Evolutionary conservation across 2,329 filamentous ascomycete species (phyloP), one percentile per base, ranked within the genome.

Genomic region (Aquanectria penicillioides): DNA sequence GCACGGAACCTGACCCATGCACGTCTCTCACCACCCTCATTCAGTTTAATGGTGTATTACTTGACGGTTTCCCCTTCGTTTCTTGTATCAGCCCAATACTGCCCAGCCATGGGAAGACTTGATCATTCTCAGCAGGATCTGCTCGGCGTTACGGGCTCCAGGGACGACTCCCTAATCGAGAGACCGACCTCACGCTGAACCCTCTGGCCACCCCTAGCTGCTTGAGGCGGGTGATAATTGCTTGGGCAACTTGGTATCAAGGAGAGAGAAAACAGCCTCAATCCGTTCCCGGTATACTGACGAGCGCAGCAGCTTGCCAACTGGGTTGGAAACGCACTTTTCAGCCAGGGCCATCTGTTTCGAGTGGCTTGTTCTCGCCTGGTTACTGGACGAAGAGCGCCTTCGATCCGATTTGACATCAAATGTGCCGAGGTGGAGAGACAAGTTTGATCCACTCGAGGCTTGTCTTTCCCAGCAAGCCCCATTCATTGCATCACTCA

Each of bases 371-470:
- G 12, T 31, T 29, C 20, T 29, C 40, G 18, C 20, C 13, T 17
- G 22, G 38, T n/a, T 15, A 34, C 31, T 46, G 23, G 38, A 44
- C 17, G 23, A 46, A 36, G 17, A 40, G 25, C 33, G 33, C 38
- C 26, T 31, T 31, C 55, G 15, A 40, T 23, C 55, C 48, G 37
- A 52, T 63, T 61, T 20, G 37, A 15, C 43, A 31, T 57, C 60
- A 40, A 33, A 55, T 47, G 34, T 41, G 18, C 26, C 38, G 57
- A 52, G 53, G 49, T 38, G 48, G 33, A 62, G 41, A 53, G 31
- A 57, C 47, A 54, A n/a, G 38, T 54, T 31, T 65, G 62, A 64
- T 68, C 66, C 66, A 69, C 66, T 53, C n/a, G 18, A 46, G 38
- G 34, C 46, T 66, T 68, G 38, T 50, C 46, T 54, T 63, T 61